Conservation (phyloP, 2,329 filamentous ascomycete species). For the Colletotrichum endophyticum region DNA sequence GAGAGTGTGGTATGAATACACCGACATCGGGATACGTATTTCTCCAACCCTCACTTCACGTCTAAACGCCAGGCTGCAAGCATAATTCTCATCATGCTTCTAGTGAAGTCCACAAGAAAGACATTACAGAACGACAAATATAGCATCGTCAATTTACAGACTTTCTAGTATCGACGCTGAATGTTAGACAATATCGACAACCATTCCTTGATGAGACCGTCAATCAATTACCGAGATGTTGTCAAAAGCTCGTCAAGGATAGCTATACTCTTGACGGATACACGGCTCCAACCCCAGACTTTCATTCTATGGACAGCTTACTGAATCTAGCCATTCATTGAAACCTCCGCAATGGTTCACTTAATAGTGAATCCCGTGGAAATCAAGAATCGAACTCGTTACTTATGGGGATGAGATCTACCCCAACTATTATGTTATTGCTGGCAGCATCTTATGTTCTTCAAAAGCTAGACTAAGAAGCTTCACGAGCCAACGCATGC, state of each 20-base stretch:
- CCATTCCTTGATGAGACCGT: background rate
- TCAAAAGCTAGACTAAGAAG: background rate
- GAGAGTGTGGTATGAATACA: background rate
- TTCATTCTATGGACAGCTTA: background rate
- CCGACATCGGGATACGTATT: background rate
- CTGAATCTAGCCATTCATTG: no score
- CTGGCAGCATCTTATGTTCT: background rate
- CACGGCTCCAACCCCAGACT: background rate
- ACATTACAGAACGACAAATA: background rate
- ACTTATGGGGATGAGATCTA: background rate
- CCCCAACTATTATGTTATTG: no score
- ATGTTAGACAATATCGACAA: no score
- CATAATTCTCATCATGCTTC: background rate
- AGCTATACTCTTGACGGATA: background rate
- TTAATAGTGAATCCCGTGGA: no score
- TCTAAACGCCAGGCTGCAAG: background rate
- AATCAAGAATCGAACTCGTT: no score
- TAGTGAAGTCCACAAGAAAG: rapidly evolving
- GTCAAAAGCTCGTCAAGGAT: background rate
- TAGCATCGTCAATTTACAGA: no score
- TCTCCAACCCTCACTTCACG: background rate
- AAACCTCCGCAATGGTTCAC: no score
- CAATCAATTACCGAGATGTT: background rate
- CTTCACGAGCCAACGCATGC: no score
- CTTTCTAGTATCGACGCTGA: no score